A percentile compares a stretch with the other conserved stretches of the same genome.
Conservation (phyloP, 257 asterid genomes). For the Perilla frutescens region DNA sequence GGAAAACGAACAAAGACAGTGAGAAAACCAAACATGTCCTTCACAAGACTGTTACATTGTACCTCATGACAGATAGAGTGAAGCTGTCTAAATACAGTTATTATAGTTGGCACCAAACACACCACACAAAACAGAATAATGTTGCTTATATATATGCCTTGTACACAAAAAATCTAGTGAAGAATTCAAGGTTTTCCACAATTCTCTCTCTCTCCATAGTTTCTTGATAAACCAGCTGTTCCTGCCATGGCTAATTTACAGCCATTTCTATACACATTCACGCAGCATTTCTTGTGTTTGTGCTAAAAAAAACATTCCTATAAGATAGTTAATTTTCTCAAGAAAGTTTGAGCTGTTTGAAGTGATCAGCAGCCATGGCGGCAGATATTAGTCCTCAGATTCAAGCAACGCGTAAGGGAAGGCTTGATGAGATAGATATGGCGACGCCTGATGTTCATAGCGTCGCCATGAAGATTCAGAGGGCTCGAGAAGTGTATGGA, state of each 20-base stretch:
- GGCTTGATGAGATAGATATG: conserved; percentile 33
- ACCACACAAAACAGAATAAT: background rate
- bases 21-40: background rate
- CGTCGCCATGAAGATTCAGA: conserved; percentile 55
- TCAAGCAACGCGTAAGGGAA: conserved; percentile 40
- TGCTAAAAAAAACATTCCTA: background rate
- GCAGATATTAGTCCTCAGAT: conserved; percentile 43
- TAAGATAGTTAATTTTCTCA: background rate
- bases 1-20: background rate
- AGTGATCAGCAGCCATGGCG: conserved; percentile 24
- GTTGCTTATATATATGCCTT: background rate
- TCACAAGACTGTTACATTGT: background rate
- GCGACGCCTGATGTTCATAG: conserved; percentile 49
- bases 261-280: background rate
- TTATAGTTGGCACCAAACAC: conserved; percentile 17
- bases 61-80: background rate
- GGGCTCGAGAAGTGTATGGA: conserved; percentile 51
- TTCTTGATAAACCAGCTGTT: conserved; percentile 19
- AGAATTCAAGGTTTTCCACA: background rate
- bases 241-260: background rate
- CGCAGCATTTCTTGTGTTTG: background rate
- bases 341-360: too few relatives aligned
- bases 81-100: background rate
- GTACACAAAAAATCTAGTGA: background rate
- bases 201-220: background rate